Conservation (phyloP, 257 asterid genomes). For the Oldenlandia corymbosa region DNA sequence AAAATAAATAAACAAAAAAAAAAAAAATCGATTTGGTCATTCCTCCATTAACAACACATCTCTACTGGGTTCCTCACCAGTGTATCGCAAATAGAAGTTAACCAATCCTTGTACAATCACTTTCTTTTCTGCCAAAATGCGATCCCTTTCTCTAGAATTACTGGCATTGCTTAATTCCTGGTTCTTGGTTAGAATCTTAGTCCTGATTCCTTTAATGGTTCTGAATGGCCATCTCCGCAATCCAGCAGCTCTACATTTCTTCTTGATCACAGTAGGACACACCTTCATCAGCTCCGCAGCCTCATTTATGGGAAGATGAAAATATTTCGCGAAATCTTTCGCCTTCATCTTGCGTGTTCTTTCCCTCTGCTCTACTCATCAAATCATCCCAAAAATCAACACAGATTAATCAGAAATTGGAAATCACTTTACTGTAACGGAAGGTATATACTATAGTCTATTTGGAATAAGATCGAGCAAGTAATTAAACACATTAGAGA, state of each 20-base stretch:
- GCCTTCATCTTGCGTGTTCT: slow-evolving; percentile 46
- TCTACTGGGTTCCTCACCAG: no score
- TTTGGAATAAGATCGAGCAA: no score
- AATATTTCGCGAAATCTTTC: slow-evolving; percentile 37
- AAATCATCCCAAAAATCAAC: not conserved
- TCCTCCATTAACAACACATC: no score
- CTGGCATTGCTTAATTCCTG: slow-evolving; percentile 20
- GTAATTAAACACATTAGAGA: no score
- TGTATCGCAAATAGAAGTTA: slow-evolving; percentile 19
- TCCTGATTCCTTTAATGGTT: slow-evolving; percentile 39
- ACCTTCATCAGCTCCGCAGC: slow-evolving; percentile 42
- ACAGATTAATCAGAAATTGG: not conserved
- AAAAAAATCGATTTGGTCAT: no score
- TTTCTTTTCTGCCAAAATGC: slow-evolving; percentile 24
- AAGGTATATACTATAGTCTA: no score
- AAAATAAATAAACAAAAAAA: no score
- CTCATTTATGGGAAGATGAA: slow-evolving; percentile 42
- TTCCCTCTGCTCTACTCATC: slow-evolving; percentile 57
- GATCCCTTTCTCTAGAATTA: slow-evolving; percentile 24
- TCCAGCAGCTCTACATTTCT: slow-evolving; percentile 55
- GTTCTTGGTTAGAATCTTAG: slow-evolving; percentile 26
- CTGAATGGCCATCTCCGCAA: slow-evolving; percentile 59
- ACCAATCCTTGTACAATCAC: slow-evolving; percentile 33
- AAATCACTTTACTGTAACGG: no score
- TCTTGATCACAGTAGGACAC: slow-evolving; percentile 61